Evolutionary conservation across 2,329 filamentous ascomycete genomes (phyloP), one percentile per base, ranked within the genome.

Genomic region (Arthrinium puccinioides): DNA sequence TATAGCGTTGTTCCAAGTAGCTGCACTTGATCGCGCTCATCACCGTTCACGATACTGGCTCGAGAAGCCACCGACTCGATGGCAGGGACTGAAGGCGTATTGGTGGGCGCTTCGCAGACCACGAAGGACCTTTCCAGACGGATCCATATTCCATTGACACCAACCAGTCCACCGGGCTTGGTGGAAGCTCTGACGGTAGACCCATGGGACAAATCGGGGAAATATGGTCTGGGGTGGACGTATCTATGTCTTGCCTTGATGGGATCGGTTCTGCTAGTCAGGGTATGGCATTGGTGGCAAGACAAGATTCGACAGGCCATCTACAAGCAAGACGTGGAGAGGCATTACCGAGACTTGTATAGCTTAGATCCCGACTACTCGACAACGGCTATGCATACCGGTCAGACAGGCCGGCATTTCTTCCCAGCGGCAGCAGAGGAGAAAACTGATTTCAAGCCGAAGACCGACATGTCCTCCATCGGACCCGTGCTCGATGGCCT

Each of bases 261-360:
- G 45, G 72, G 74, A 20, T 52, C 77, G 37, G 79, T 89, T 5
- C 64, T 84, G 9, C 52, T 82, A 9, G 69, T 90, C 55, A 79
- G 87, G 47, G 72, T 85, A 55, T 95, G 89, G 70, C 84, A 95
- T 60, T 81, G 84, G 49, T 95, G 87, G 82, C 87, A 89, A 50
- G 89, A 96, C 67, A 94, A 92, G 65, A 87, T 94, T 47, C 79
- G 89, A 48, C 85, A 89, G 48, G 89, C 87, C 44, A 77, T 92
- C 42, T 86, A 92, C 65, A 90, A 94, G 64, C 82, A 92, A 54
- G 79, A 87, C 56, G 72, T 86, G 50, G 72, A 85, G 53, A 72
- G 80, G 50, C 74, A 82, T 50, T 80, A 76, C 56, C 74, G 58
- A 41, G 58, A 68, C 35, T 46, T 74, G 32, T 72, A 79, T 57